These are phyloP conservation scores for Eremothecium sinecaudum DNA, from an alignment of 1,139 yeast species.

Conservation along the genomic window DNA sequence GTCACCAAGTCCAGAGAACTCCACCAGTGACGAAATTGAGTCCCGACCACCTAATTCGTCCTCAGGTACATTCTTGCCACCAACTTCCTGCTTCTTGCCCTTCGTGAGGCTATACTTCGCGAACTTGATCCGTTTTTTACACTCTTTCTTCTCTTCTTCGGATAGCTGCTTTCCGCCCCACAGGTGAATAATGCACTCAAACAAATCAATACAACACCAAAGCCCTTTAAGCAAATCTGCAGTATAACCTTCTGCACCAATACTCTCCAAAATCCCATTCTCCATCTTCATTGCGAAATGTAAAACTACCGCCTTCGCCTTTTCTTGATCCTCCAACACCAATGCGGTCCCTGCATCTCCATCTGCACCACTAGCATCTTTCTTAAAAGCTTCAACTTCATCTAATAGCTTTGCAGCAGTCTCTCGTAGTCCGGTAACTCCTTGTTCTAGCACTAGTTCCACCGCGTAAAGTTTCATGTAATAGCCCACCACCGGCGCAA, in stretches of 20 bases:
- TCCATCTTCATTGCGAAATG: slow-evolving; percentile 27
- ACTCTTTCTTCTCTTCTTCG: slow-evolving; percentile 9
- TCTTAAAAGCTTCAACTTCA: slow-evolving; percentile 23
- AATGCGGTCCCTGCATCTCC: slow-evolving; percentile 11
- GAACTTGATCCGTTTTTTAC: slow-evolving; percentile 22
- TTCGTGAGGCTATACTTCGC: slow-evolving; percentile 25
- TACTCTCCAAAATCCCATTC: slow-evolving; percentile 22
- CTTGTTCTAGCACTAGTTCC: slow-evolving; percentile 19
- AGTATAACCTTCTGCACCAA: slow-evolving; percentile 19
- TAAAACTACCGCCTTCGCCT: slow-evolving; percentile 23
- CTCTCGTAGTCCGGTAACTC: slow-evolving; percentile 17
- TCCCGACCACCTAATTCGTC: slow-evolving; percentile 2
- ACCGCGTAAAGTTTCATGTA: slow-evolving; percentile 26
- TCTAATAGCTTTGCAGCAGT: slow-evolving; percentile 22
- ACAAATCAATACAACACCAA: slow-evolving; percentile 30
- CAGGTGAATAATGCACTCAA: slow-evolving; percentile 18
- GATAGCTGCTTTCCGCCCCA: slow-evolving; percentile 17
- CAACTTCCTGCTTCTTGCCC: slow-evolving; percentile 16
- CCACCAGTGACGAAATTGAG: slow-evolving; percentile 1
- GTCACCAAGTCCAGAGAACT: neutral
- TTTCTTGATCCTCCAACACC: slow-evolving; percentile 22
- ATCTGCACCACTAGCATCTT: slow-evolving; percentile 9
- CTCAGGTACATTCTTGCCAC: slow-evolving; percentile 11
- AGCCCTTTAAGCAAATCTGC: slow-evolving; percentile 19
- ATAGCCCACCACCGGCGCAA: slow-evolving; percentile 21